phyloP scores from a whole-genome alignment of 768 basidiomycete species.

The Pleurotus cornucopiae region DNA sequence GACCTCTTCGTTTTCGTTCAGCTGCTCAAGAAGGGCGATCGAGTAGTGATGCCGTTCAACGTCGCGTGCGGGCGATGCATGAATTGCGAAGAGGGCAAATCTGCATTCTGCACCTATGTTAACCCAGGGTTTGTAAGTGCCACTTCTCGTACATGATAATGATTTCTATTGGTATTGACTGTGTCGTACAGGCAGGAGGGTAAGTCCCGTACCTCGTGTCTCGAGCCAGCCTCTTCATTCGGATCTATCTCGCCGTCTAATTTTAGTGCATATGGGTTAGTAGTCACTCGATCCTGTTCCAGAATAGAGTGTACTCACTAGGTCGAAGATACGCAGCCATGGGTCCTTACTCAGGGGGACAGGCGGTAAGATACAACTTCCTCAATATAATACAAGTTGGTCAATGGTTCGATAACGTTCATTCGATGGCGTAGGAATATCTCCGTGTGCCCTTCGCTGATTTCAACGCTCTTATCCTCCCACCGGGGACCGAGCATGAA shows the following conservation, averaged over 20 bases:
- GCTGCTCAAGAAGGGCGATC: constrained; percentile 51
- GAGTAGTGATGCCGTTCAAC: constrained; percentile 61
- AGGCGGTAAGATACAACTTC: constrained; percentile 31
- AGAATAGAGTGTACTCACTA: background rate
- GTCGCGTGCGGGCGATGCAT: constrained; percentile 54
- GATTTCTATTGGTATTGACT: too few relatives aligned
- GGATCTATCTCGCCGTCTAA: too few relatives aligned
- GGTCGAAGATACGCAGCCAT: constrained; percentile 45
- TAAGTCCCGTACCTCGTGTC: constrained; percentile 13
- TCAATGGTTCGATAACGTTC: too few relatives aligned
- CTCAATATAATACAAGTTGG: background rate
- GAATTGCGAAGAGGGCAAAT: constrained; percentile 50
- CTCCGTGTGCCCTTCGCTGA: constrained; percentile 54
- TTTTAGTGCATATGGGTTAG: constrained; percentile 43
- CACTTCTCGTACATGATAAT: background rate
- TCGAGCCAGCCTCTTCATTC: too few relatives aligned
- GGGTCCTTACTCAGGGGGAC: constrained; percentile 52
- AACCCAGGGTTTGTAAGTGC: constrained; percentile 52
- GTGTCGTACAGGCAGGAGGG: constrained; percentile 37
- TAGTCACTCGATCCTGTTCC: background rate
- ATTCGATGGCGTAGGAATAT: constrained; percentile 35
- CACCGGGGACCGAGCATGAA: constrained; percentile 49
- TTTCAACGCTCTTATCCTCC: constrained; percentile 51
- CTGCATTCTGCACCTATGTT: constrained; percentile 54
- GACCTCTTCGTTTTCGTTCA: constrained; percentile 10